Conservation (phyloP, 305 asterid species). For the Fraxinus velutina region DNA sequence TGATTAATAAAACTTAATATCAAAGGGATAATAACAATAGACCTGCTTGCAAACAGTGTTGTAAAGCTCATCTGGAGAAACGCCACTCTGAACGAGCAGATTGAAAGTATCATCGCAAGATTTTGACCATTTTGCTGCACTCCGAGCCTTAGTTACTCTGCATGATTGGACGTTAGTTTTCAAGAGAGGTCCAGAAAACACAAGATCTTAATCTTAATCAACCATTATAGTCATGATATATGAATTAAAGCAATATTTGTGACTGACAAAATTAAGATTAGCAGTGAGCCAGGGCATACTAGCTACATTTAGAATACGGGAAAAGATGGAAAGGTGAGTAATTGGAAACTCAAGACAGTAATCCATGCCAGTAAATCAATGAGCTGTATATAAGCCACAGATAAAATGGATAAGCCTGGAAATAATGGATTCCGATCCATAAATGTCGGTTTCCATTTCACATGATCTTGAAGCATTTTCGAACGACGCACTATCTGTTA, state of each 20-base stretch:
- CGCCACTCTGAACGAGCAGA: conserved; percentile 78
- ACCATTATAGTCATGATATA: background rate
- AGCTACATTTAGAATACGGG: background rate
- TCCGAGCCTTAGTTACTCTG: conserved; percentile 77
- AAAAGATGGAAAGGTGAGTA: background rate
- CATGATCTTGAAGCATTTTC: background rate
- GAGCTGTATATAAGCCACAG: background rate
- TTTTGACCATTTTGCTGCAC: conserved; percentile 55
- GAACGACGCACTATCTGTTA: background rate
- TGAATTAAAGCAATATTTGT: background rate
- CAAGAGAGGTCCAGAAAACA: conserved; percentile 8
- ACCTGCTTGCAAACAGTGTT: conserved; percentile 95
- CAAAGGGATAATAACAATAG: conserved; percentile 8
- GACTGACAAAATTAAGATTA: conserved; percentile 1
- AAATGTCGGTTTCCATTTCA: background rate
- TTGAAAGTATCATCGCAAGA: conserved; percentile 86
- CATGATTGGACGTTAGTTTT: conserved; percentile 29
- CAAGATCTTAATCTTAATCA: background rate
- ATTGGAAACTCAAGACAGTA: background rate
- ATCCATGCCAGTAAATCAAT: background rate
- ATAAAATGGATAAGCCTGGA: conserved; percentile 16
- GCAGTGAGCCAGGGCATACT: background rate
- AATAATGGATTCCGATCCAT: background rate
- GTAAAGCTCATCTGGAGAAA: conserved; percentile 80
- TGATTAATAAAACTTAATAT: background rate